These are phyloP conservation scores for Poronia punctata DNA, from an alignment of 495 filamentous ascomycete species.

Conservation along the genomic window DNA sequence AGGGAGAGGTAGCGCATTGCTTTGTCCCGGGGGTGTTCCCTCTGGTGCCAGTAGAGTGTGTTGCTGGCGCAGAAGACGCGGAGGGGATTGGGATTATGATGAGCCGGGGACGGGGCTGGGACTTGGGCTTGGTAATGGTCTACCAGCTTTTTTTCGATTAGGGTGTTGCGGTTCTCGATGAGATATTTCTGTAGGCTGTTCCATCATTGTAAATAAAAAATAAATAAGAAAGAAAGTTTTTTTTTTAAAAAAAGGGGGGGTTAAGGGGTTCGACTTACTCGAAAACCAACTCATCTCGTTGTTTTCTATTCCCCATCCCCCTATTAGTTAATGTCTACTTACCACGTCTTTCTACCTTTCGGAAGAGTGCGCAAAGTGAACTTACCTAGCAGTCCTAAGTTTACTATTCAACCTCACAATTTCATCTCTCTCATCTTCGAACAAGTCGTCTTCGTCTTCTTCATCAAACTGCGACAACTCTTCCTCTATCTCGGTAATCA, in stretches of 20 bases:
- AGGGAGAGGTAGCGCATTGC: conserved; percentile 25
- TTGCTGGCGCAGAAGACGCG: conserved; percentile 35
- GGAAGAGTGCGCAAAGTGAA: too few relatives aligned
- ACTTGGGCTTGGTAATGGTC: conserved; percentile 16
- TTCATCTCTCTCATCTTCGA: neutral
- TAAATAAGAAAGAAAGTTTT: too few relatives aligned
- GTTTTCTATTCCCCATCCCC: neutral
- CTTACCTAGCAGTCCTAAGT: neutral
- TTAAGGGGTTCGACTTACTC: conserved; percentile 5
- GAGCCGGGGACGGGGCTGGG: conserved; percentile 5
- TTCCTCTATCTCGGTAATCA: too few relatives aligned
- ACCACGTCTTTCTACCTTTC: too few relatives aligned
- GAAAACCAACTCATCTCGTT: neutral
- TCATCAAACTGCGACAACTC: too few relatives aligned
- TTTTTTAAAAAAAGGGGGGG: neutral
- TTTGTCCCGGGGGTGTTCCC: conserved; percentile 11
- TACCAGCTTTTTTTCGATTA: conserved; percentile 18
- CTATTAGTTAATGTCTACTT: too few relatives aligned
- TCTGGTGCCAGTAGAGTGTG: conserved; percentile 27
- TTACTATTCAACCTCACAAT: neutral
- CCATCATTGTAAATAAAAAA: too few relatives aligned
- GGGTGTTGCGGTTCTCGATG: conserved; percentile 26
- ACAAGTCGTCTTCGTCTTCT: neutral
- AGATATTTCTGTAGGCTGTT: conserved; percentile 10
- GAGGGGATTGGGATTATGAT: conserved; percentile 10